phyloP scores from a whole-genome alignment of 352 stramenopile genomes.

The Saprolegnia diclina region DNA sequence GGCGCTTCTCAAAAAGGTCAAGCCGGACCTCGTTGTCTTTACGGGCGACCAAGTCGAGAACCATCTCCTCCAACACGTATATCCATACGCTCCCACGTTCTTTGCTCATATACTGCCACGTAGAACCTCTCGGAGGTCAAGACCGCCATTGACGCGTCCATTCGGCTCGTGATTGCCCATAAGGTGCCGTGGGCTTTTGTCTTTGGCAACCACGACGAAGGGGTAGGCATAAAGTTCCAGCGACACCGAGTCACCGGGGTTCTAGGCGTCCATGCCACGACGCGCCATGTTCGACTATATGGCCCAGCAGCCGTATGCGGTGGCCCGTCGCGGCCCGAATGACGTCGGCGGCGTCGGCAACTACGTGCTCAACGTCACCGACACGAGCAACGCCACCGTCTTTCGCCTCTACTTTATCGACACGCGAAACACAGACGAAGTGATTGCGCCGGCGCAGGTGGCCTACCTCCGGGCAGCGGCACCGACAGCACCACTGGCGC shows the following conservation, averaged over 20 bases:
- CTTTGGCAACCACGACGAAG: conserved; percentile 58
- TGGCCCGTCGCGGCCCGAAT: conserved; percentile 36
- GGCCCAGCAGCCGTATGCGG: conserved; percentile 37
- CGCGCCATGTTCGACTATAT: conserved; percentile 39
- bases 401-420: conserved; percentile 68
- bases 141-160: conserved; percentile 39
- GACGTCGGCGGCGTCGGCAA: conserved; percentile 45
- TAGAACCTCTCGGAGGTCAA: conserved; percentile 27
- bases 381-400: conserved; percentile 33
- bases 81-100: not conserved
- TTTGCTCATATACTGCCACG: not conserved
- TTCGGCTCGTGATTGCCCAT: conserved; percentile 34
- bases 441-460: conserved; percentile 48
- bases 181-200: conserved; percentile 50
- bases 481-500: conserved; percentile 21
- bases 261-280: conserved; percentile 32
- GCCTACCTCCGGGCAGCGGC: conserved; percentile 40
- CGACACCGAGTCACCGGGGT: not conserved
- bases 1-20: conserved; percentile 39
- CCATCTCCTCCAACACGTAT: conserved; percentile 12
- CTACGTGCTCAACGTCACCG: conserved; percentile 47
- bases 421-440: conserved; percentile 40
- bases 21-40: conserved; percentile 54
- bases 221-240: not conserved
- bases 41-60: conserved; percentile 47